Base-by-base conservation (phyloP, 352 stramenopile genomes). In the Pseudoperonospora humuli region DNA sequence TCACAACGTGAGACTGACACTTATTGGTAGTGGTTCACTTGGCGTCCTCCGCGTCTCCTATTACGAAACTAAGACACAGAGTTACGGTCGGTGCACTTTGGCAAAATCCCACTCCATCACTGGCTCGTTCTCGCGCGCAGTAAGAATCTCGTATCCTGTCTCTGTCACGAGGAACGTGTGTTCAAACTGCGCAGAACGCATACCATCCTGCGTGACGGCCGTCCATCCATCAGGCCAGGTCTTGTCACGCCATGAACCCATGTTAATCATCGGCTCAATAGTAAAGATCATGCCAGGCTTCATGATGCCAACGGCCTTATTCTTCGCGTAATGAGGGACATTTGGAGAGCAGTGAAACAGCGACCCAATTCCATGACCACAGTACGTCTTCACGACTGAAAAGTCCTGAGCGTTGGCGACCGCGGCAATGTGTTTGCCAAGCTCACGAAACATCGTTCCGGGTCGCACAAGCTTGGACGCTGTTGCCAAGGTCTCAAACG, bases 181-280 rank as follows among this genome's bases (percentile, higher is more conserved):
- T 58, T 99, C 96, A 44, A 96, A 97, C 72, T 99, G 96, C 8
- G 96, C 95, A 40, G 86, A 97, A 15, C 93, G 82, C 45, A 86
- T 77, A 21, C 96, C 96, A 72, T 99, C 96, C 7, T 67, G 77
- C 4, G 96, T 99, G 10, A 97, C 91, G 9, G 86, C 88, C 18
- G 96, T 99, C 96, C 96, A 99, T 54, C 98, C 94, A 62, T 99
- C 96, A 13, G 87, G 88, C 96, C 96, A 99, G 4, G 85, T 97
- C 57, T 78, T 57, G 55, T 89, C 81, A 85, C 91, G 60, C 86
- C 79, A 86, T 48, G 70, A 69, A 15, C 74, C 96, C n/a, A 96
- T 66, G 70, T 99, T 99, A 58, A 99, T 98, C 96, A 99, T 99
- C 7, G 96, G 96, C 61, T 99, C 96, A 44, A 99, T 97, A 0